A percentile compares a stretch with the other conserved stretches of the same genome.
phyloP scores from a whole-genome alignment of 306 rosid species.

The Lablab purpureus region DNA sequence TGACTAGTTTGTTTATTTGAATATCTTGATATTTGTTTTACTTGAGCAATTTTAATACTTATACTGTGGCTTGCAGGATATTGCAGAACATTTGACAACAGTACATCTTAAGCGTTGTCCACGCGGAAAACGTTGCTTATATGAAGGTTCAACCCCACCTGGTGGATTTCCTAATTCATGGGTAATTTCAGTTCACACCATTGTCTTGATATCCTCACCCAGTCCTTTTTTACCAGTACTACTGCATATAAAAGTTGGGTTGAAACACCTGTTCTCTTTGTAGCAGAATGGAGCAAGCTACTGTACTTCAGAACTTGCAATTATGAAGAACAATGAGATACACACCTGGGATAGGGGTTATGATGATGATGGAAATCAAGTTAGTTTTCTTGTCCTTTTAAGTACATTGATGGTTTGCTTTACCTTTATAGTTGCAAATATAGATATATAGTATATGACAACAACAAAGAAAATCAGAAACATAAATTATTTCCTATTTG shows the following conservation, averaged over 20 bases:
- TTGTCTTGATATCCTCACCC: conserved; percentile 2
- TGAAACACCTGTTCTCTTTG: conserved; percentile 23
- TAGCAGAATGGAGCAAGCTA: conserved; percentile 89
- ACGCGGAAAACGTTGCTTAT: conserved; percentile 96
- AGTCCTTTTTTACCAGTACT: neutral
- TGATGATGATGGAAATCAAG: conserved; percentile 89
- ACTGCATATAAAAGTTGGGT: neutral
- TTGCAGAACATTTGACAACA: conserved; percentile 92
- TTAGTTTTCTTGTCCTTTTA: conserved; percentile 48
- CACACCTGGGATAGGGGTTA: conserved; percentile 95
- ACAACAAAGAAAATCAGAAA: neutral
- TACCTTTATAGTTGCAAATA: conserved; percentile 11
- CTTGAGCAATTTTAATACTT: neutral
- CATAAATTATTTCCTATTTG: conserved; percentile 31
- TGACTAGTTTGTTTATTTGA: conserved; percentile 20
- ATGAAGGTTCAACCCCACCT: conserved; percentile 97
- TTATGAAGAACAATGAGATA: conserved; percentile 91
- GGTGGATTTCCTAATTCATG: conserved; percentile 95
- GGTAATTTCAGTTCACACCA: conserved; percentile 63
- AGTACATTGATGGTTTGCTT: conserved; percentile 33
- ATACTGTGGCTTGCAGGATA: conserved; percentile 66
- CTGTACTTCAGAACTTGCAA: conserved; percentile 82
- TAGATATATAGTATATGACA: conserved; percentile 1
- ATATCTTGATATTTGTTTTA: conserved; percentile 6
- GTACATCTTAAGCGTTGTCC: conserved; percentile 85